These are phyloP conservation scores for Ilex asprella DNA, from an alignment of 257 asterid genomes.

Conservation along the genomic window DNA sequence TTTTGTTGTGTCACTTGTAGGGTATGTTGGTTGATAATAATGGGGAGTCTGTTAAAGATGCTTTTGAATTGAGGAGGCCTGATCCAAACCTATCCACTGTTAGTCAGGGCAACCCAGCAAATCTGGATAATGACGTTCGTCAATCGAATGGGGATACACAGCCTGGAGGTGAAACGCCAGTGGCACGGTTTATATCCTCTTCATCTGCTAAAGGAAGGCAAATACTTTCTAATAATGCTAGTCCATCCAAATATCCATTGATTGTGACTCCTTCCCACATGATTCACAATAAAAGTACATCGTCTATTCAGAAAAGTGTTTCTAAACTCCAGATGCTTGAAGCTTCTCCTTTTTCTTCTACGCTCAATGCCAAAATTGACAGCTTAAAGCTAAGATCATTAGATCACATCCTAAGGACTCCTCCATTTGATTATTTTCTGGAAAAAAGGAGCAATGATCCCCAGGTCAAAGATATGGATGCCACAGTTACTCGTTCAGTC, in stretches of 20 bases:
- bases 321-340: slow-evolving; percentile 62
- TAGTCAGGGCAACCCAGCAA: slow-evolving; percentile 8
- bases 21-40: slow-evolving; percentile 7
- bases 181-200: slow-evolving; percentile 30
- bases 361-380: slow-evolving; percentile 49
- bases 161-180: slow-evolving; percentile 29
- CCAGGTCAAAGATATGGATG: slow-evolving; percentile 8
- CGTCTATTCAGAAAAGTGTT: slow-evolving; percentile 73
- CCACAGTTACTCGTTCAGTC: slow-evolving; percentile 6
- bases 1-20: slow-evolving; percentile 11
- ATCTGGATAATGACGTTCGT: slow-evolving; percentile 17
- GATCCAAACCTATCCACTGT: slow-evolving; percentile 1
- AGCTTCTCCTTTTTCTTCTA: slow-evolving; percentile 54
- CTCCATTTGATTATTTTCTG: slow-evolving; percentile 28
- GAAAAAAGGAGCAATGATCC: slow-evolving; percentile 15
- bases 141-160: slow-evolving; percentile 20
- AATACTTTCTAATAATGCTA: slow-evolving; percentile 17
- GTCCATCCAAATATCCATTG: slow-evolving; percentile 41
- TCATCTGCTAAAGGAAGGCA: slow-evolving; percentile 37
- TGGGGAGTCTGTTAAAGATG: slow-evolving; percentile 12
- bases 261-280: slow-evolving; percentile 35
- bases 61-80: slow-evolving; percentile 1
- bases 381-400: slow-evolving; percentile 33
- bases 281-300: slow-evolving; percentile 27
- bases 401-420: slow-evolving; percentile 36